phyloP scores from a whole-genome alignment of 805 yeast genomes.

The Ogataea dorogensis region DNA sequence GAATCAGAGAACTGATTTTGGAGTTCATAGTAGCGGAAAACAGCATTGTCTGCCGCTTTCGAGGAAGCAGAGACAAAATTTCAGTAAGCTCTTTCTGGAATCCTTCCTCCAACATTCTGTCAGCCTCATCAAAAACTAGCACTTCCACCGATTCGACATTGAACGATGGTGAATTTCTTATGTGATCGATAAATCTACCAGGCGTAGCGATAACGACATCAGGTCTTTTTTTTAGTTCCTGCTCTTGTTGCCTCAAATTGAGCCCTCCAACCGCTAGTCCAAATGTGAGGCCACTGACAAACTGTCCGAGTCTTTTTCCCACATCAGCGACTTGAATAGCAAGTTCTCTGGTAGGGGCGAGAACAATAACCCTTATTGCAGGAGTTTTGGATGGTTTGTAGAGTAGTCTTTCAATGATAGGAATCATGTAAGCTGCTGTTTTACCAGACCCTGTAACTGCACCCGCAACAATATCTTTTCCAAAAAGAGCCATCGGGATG shows the following conservation, averaged over 20 bases:
- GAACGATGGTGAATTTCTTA: conserved; percentile 91
- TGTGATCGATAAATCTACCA: conserved; percentile 96
- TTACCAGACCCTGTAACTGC: conserved; percentile 99
- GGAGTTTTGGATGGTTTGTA: conserved; percentile 86
- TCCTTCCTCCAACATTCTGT: conserved; percentile 98
- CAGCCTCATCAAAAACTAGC: conserved; percentile 95
- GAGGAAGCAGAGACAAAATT: conserved; percentile 81
- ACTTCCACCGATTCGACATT: conserved; percentile 89
- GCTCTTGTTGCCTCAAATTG: conserved; percentile 93
- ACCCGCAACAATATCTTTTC: conserved; percentile 97
- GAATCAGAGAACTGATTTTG: conserved; percentile 81
- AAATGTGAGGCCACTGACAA: conserved; percentile 70
- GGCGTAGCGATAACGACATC: conserved; percentile 98
- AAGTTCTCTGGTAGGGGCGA: conserved; percentile 96
- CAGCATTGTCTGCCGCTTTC: conserved; percentile 87
- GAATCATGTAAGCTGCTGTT: conserved; percentile 97
- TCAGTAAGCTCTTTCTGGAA: conserved; percentile 94
- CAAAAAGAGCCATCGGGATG: conserved; percentile 88
- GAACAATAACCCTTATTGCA: conserved; percentile 84
- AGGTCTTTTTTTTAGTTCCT: conserved; percentile 86
- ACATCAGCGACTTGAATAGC: conserved; percentile 96
- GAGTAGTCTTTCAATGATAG: conserved; percentile 86
- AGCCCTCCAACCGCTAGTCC: conserved; percentile 99
- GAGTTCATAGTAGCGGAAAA: conserved; percentile 99
- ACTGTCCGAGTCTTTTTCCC: conserved; percentile 79